A percentile compares a stretch with the other conserved stretches of the same genome.
Conservation (phyloP, 169 alveolate species). For the Eimeria maxima region DNA sequence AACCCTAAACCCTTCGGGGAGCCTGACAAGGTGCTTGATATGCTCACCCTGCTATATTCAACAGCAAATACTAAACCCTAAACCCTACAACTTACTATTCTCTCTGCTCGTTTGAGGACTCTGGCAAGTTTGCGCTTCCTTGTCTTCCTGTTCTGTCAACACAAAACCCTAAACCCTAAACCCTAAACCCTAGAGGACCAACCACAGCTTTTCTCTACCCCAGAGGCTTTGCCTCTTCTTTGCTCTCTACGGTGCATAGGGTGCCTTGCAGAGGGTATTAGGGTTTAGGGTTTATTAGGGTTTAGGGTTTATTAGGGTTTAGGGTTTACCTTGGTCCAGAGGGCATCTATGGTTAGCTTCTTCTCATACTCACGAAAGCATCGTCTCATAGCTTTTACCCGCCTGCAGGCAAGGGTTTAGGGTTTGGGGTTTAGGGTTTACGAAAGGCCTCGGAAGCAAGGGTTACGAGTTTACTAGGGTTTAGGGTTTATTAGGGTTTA, state of each 20-base stretch:
- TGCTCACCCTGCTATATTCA: too few species aligned
- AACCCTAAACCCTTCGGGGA: too few species aligned
- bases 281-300: slow-evolving; percentile 43
- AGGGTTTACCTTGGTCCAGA: slow-evolving; percentile 17
- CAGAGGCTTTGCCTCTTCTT: neutral
- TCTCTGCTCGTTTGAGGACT: neutral
- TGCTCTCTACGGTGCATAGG: too few species aligned
- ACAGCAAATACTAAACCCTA: too few species aligned
- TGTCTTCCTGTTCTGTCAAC: neutral
- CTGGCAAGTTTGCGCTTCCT: slow-evolving; percentile 6
- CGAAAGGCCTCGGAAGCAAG: too few species aligned
- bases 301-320: neutral
- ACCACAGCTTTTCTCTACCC: too few species aligned
- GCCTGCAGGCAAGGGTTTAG: slow-evolving; percentile 15
- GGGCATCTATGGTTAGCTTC: slow-evolving; percentile 19
- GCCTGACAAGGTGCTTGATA: too few species aligned
- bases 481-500: too few species aligned
- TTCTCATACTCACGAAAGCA: slow-evolving; percentile 16
- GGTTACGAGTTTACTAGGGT: too few species aligned
- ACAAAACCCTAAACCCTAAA: neutral
- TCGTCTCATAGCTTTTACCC: slow-evolving; percentile 33
- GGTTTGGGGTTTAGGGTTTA: neutral
- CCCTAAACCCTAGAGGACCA: neutral
- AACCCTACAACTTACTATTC: neutral
- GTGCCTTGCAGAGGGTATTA: too few species aligned